Evolutionary conservation across 2,329 filamentous ascomycete genomes (phyloP).

Genomic region (Didymella exigua): DNA sequence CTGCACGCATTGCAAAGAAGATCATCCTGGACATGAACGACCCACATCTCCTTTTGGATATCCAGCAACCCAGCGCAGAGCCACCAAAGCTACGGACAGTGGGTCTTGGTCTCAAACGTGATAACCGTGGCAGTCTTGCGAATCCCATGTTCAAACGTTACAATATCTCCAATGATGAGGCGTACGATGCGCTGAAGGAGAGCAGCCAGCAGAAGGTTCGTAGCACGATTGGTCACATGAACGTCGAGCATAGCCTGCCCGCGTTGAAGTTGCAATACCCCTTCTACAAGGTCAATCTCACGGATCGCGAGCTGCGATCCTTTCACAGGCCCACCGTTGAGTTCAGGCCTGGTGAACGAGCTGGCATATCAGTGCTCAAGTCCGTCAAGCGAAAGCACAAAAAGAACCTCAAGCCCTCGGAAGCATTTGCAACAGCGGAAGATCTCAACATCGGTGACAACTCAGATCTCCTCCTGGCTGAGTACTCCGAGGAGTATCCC

Average conservation of each 20-base stretch:
- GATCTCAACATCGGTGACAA: constrained; percentile 89
- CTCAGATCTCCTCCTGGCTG: constrained; percentile 82
- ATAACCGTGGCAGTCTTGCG: constrained; percentile 71
- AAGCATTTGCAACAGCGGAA: constrained; percentile 79
- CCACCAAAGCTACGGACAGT: constrained; percentile 61
- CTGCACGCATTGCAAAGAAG: constrained; percentile 74
- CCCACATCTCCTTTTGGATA: constrained; percentile 81
- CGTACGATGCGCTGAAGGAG: constrained; percentile 93
- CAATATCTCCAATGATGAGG: constrained; percentile 95
- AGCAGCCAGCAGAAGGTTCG: constrained; percentile 96
- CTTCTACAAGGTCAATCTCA: constrained; percentile 88
- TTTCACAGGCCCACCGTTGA: constrained; percentile 83
- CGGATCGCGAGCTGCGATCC: constrained; percentile 72
- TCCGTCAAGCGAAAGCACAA: constrained; percentile 76
- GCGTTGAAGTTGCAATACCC: constrained; percentile 91
- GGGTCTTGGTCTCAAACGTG: constrained; percentile 65
- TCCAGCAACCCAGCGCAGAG: constrained; percentile 68
- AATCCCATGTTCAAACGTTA: constrained; percentile 81
- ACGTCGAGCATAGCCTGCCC: constrained; percentile 93
- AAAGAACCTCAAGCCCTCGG: constrained; percentile 77
- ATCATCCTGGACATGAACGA: constrained; percentile 88
- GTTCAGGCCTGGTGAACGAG: constrained; percentile 71
- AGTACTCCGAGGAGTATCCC: constrained; percentile 94
- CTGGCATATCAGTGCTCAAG: constrained; percentile 74
- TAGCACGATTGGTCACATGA: constrained; percentile 85